Base-by-base conservation (phyloP, 1,139 yeast genomes). In the Insectozyma bohioensis region DNA sequence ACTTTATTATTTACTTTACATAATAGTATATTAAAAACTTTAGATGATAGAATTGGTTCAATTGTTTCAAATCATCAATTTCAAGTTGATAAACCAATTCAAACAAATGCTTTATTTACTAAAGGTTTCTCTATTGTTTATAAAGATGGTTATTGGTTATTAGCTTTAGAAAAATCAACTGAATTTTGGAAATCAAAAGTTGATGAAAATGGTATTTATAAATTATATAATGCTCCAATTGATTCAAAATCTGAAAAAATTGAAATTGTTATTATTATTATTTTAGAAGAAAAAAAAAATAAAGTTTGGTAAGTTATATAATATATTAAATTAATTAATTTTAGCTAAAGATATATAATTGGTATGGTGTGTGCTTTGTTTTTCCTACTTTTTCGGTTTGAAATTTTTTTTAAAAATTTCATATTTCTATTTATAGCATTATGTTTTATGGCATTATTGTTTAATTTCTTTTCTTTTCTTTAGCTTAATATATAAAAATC, bases 1-100 rank as follows among this genome's bases (percentile, higher is more conserved):
- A 24, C 26, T 8, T 23, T 20, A 6, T 24, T 22, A n/a, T 21
- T 83, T 71, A 61, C 65, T 21, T 72, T 83, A 54, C 56, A 65
- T 29, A 69, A 54, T 33, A 65, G 78, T 48, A 52, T 78, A 40
- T 56, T 66, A 42, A 55, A 26, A 14, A 71, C 64, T 41, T 28
- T 50, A 20, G 36, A 54, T 36, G 64, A 62, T 28, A 59, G 69
- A 54, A 51, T 63, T 40, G 72, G 71, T 20, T 58, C 67, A 30
- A 65, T 66, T 52, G 71, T 64, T 37, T 67, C 71, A 36, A 66
- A 65, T 57, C 58, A 64, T 52, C 71, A 66, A 49, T 65, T 66
- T 61, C 72, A 66, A 51, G 65, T 63, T 41, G 72, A 66, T 42
- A 68, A 68, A 34, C 64, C 65, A 40, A 71, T 64, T 43, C 67